Conservation (phyloP, 2,329 filamentous ascomycete genomes). For the Phoma sp. region DNA sequence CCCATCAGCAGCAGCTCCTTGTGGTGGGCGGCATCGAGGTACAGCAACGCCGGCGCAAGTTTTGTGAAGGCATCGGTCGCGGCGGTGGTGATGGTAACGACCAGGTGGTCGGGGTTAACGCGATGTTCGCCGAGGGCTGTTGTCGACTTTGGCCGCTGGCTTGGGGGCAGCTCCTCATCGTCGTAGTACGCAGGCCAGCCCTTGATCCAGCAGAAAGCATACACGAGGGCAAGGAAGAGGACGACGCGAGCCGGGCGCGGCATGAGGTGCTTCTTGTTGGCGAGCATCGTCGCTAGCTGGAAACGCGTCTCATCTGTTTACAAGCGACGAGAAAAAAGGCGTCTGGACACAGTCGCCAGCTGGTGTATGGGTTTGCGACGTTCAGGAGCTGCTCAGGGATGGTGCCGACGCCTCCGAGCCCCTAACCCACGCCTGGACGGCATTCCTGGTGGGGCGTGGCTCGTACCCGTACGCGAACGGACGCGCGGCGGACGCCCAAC, state of each 20-base stretch:
- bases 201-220: constrained; percentile 42
- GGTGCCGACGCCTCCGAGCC: constrained; percentile 5
- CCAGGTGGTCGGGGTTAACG: constrained; percentile 45
- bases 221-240: constrained; percentile 26
- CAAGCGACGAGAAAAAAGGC: neutral
- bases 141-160: constrained; percentile 23
- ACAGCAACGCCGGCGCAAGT: constrained; percentile 51
- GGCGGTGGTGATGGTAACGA: constrained; percentile 63
- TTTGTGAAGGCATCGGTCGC: constrained; percentile 63
- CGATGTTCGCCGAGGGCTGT: constrained; percentile 24
- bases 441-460: constrained; percentile 14
- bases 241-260: constrained; percentile 34
- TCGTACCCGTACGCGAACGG: constrained; percentile 4
- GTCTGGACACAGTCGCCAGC: neutral
- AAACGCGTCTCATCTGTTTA: constrained; percentile 15
- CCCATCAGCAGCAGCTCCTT: constrained; percentile 49
- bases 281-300: constrained; percentile 32
- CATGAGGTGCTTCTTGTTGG: constrained; percentile 26
- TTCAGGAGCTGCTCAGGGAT: constrained; percentile 17
- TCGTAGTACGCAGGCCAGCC: constrained; percentile 42
- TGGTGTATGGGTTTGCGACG: neutral
- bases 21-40: constrained; percentile 36
- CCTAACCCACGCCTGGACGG: constrained; percentile 9
- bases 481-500: constrained; percentile 6
- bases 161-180: constrained; percentile 39